Base-by-base conservation (phyloP, 306 rosid species). In the Carpinus fangiana region DNA sequence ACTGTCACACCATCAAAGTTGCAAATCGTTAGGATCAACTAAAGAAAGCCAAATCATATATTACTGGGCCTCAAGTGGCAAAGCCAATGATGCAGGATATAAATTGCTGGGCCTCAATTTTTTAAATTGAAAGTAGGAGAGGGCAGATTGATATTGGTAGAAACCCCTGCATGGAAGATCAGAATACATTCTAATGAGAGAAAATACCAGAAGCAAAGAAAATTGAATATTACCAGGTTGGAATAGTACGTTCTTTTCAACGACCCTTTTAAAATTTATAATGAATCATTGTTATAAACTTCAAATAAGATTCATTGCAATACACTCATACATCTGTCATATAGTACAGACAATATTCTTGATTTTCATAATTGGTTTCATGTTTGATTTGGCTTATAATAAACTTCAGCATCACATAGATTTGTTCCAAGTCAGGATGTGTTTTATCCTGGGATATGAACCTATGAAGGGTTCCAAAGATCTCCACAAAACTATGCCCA, bases 361-460 rank as follows among this genome's bases (percentile, higher is more conserved):
- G 80, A 70, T 75, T 64, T 84, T 82, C 87, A 54, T 67, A 77
- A 78, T 48, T 69, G 53, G 76, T 47, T 45, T 84, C 88, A 61
- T 67, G 81, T 81, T 79, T 92, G 84, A 90, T 91, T 85, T 93
- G 91, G 67, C 77, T 78, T 75, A 86, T 43, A 67, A 93, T 28
- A 52, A 89, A 84, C 54, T 81, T 67, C 45, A 93, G 87, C 87
- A 87, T 89, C 65, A 69, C 60, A 80, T 88, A 92, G 73, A 88
- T 92, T 79, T 88, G 79, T 50, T 86, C 87, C 0, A 85, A 87
- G 48, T 84, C 68, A 47, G 85, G 80, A 77, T 90, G 95, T 14
- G 84, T 75, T 81, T 90, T 91, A 85, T 91, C 96, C 20, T 88
- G 98, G 52, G 93, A 91, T 76, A 90, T 88, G 71, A 93, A 90